Conservation (phyloP, 2,329 filamentous ascomycete genomes). For the Fusarium hostae region DNA sequence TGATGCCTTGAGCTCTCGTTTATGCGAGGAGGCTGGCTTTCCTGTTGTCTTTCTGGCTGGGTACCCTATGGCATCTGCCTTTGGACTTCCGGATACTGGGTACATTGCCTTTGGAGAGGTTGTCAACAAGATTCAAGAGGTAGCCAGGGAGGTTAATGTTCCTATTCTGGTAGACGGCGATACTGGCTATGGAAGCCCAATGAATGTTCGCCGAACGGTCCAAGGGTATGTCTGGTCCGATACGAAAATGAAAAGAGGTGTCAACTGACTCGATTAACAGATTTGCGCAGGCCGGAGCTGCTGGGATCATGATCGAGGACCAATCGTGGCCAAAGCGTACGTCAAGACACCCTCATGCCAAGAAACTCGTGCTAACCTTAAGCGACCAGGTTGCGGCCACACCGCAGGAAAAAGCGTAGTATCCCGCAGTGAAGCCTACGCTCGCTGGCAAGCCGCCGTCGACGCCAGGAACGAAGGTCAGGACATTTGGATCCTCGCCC, state of each 20-base stretch:
- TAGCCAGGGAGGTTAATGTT: conserved; percentile 49
- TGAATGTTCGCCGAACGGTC: conserved; percentile 59
- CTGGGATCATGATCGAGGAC: conserved; percentile 57
- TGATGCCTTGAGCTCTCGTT: conserved; percentile 55
- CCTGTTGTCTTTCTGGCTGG: conserved; percentile 56
- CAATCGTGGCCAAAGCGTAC: conserved; percentile 61
- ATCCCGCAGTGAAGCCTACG: conserved; percentile 56
- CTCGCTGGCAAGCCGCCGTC: conserved; percentile 57
- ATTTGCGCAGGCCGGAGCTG: conserved; percentile 55
- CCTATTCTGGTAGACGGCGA: conserved; percentile 60
- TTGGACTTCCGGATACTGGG: conserved; percentile 59
- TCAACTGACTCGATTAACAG: conserved; percentile 7
- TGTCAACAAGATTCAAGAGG: conserved; percentile 58
- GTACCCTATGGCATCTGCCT: conserved; percentile 53
- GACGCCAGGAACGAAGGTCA: conserved; percentile 57
- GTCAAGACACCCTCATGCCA: conserved; percentile 7
- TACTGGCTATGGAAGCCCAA: conserved; percentile 59
- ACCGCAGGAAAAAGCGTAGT: conserved; percentile 60
- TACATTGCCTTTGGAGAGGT: conserved; percentile 61
- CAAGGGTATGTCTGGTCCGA: conserved; percentile 37
- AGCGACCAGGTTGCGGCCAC: conserved; percentile 47
- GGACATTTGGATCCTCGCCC: conserved; percentile 59
- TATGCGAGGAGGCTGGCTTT: conserved; percentile 59
- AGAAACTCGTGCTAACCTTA: background rate
- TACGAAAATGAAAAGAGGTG: accelerated